A percentile compares a stretch with the other conserved stretches of the same genome.
phyloP scores from a whole-genome alignment of 805 yeast species.

The Candida berthetii region DNA sequence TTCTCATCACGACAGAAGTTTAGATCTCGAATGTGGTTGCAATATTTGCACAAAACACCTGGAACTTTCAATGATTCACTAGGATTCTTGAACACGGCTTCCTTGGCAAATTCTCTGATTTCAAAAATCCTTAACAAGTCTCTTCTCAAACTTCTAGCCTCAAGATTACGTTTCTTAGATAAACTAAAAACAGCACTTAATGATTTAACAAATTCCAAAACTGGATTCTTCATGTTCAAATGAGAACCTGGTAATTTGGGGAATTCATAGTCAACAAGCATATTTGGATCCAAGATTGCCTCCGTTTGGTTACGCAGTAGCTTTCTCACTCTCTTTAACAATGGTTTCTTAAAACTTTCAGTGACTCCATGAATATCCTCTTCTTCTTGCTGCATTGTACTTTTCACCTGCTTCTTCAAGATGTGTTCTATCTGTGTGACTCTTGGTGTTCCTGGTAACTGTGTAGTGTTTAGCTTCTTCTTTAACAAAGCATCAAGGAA shows the following conservation, averaged over 20 bases:
- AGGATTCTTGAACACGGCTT: conserved; percentile 70
- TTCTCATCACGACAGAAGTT: conserved; percentile 72
- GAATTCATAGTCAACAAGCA: conserved; percentile 59
- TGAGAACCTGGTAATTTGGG: conserved; percentile 77
- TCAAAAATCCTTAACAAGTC: conserved; percentile 71
- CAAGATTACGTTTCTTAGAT: conserved; percentile 58
- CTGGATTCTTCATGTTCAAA: conserved; percentile 54
- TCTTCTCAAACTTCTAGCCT: conserved; percentile 68
- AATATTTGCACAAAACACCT: conserved; percentile 71
- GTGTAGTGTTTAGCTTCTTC: conserved; percentile 29
- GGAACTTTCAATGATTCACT: conserved; percentile 61
- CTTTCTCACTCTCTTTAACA: conserved; percentile 59
- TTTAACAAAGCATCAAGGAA: conserved; percentile 66
- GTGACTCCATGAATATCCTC: conserved; percentile 40
- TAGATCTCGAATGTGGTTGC: conserved; percentile 67
- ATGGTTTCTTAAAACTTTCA: conserved; percentile 51
- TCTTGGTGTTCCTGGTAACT: conserved; percentile 45
- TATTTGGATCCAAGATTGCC: conserved; percentile 58
- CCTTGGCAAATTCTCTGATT: conserved; percentile 76
- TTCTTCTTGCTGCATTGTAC: conserved; percentile 23
- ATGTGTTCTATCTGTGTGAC: conserved; percentile 62
- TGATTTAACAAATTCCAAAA: conserved; percentile 72
- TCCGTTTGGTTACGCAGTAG: conserved; percentile 68
- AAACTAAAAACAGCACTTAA: conserved; percentile 68
- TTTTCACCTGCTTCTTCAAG: conserved; percentile 33